These are phyloP conservation scores for Aspergillus nomiae DNA, from an alignment of 2,329 filamentous ascomycete genomes.

Conservation along the genomic window DNA sequence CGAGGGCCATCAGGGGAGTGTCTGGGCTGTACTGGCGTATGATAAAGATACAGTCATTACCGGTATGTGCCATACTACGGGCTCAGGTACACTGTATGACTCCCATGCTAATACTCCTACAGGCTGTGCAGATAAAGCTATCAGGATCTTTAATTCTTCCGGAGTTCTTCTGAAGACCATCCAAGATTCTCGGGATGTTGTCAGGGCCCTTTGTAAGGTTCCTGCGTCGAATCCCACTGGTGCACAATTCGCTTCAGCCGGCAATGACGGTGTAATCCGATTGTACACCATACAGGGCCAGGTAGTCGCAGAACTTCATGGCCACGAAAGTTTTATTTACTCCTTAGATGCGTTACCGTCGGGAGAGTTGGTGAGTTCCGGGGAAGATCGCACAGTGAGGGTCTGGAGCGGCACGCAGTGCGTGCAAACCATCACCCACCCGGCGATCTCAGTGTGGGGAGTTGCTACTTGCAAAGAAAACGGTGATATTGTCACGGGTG, in stretches of 20 bases:
- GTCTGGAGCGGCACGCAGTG: slow-evolving; percentile 84
- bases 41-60: slow-evolving; percentile 81
- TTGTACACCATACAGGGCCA: slow-evolving; percentile 82
- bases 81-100: neutral
- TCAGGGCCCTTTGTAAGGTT: slow-evolving; percentile 85
- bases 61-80: slow-evolving; percentile 37
- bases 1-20: slow-evolving; percentile 74
- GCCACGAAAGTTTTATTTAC: slow-evolving; percentile 96
- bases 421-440: slow-evolving; percentile 93
- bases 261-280: slow-evolving; percentile 87
- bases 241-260: slow-evolving; percentile 91
- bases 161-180: slow-evolving; percentile 67
- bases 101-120: slow-evolving; percentile 18
- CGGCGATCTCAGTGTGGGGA: slow-evolving; percentile 93
- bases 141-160: slow-evolving; percentile 74
- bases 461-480: slow-evolving; percentile 80
- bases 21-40: slow-evolving; percentile 90
- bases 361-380: slow-evolving; percentile 86
- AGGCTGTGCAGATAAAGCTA: slow-evolving; percentile 85
- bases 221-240: slow-evolving; percentile 73
- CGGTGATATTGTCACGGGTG: slow-evolving; percentile 90
- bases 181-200: slow-evolving; percentile 75
- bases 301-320: slow-evolving; percentile 74
- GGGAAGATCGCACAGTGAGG: slow-evolving; percentile 90
- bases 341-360: slow-evolving; percentile 74